Conservation (phyloP, 2,329 filamentous ascomycete genomes). For the Tolypocladium guangdongense region DNA sequence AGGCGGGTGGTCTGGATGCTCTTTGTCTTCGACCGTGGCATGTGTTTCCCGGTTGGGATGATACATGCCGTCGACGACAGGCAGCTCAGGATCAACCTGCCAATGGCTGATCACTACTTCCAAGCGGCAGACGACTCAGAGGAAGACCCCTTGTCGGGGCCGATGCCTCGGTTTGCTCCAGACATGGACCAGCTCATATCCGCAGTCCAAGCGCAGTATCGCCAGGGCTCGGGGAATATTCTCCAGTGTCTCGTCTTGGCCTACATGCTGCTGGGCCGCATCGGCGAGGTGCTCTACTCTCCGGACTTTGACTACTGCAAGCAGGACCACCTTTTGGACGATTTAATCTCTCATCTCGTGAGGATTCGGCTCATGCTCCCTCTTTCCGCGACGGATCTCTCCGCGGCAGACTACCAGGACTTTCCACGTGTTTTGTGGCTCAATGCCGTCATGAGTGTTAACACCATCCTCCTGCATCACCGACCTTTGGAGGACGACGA, state of each 20-base stretch:
- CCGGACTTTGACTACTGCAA: slow-evolving; percentile 5
- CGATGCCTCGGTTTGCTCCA: slow-evolving; percentile 1
- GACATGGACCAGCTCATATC: slow-evolving; percentile 10
- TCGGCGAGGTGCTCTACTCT: slow-evolving; percentile 9
- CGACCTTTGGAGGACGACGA: slow-evolving; percentile 6
- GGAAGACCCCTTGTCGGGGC: background rate
- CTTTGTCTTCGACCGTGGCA: slow-evolving; percentile 12
- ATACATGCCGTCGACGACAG: slow-evolving; percentile 14
- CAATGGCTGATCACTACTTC: slow-evolving; percentile 11
- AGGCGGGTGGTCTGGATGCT: slow-evolving; percentile 12
- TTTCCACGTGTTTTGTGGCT: slow-evolving; percentile 11
- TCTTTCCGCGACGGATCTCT: slow-evolving; percentile 10
- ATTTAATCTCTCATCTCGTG: slow-evolving; percentile 6
- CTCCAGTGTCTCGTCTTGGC: slow-evolving; percentile 12
- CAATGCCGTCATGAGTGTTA: slow-evolving; percentile 6
- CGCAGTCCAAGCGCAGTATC: slow-evolving; percentile 4
- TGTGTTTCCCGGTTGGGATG: slow-evolving; percentile 13
- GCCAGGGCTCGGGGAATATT: slow-evolving; percentile 3
- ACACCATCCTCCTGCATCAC: slow-evolving; percentile 12
- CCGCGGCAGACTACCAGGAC: slow-evolving; percentile 7
- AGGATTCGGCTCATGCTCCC: slow-evolving; percentile 12
- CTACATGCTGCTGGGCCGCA: slow-evolving; percentile 10
- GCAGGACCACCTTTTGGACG: slow-evolving; percentile 4
- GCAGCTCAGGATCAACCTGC: slow-evolving; percentile 10
- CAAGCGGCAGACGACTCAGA: slow-evolving; percentile 1